Percentiles rank a stretch among this genome's conserved stretches.
Conservation (phyloP, 805 yeast genomes). For the Wickerhamiella lipophila region DNA sequence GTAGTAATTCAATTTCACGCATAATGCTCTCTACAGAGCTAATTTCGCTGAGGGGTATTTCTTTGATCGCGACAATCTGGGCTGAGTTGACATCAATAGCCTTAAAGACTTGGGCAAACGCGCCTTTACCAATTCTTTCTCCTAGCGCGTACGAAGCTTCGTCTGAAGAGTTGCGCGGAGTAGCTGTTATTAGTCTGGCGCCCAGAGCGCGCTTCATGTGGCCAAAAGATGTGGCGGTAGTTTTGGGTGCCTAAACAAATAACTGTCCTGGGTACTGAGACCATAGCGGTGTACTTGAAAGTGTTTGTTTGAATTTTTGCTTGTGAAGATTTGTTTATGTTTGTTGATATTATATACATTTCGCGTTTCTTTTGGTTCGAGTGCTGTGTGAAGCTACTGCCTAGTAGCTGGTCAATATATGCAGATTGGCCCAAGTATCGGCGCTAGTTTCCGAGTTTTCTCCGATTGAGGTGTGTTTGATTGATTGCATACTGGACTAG, state of each 20-base stretch:
- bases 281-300: too few relatives aligned
- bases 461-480: too few relatives aligned
- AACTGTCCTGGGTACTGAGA: too few relatives aligned
- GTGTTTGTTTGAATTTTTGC: too few relatives aligned
- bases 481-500: too few relatives aligned
- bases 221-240: not conserved
- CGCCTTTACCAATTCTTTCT: slow-evolving; percentile 75
- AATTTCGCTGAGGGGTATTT: slow-evolving; percentile 42
- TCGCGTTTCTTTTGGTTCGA: too few relatives aligned
- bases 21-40: slow-evolving; percentile 32
- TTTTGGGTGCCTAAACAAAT: not conserved
- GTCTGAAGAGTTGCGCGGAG: slow-evolving; percentile 21
- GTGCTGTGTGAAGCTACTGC: too few relatives aligned
- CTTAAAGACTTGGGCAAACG: slow-evolving; percentile 74
- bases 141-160: slow-evolving; percentile 28
- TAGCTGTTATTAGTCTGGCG: slow-evolving; percentile 16
- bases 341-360: too few relatives aligned
- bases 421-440: too few relatives aligned
- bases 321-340: too few relatives aligned
- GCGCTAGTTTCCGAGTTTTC: too few relatives aligned
- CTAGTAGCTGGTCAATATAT: too few relatives aligned
- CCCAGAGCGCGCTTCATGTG: slow-evolving; percentile 20
- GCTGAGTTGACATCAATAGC: slow-evolving; percentile 57
- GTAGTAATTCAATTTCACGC: slow-evolving; percentile 59
- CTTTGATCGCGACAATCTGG: slow-evolving; percentile 68